Base-by-base conservation (phyloP, 345 rosid species). In the Eucalyptus urophylla region DNA sequence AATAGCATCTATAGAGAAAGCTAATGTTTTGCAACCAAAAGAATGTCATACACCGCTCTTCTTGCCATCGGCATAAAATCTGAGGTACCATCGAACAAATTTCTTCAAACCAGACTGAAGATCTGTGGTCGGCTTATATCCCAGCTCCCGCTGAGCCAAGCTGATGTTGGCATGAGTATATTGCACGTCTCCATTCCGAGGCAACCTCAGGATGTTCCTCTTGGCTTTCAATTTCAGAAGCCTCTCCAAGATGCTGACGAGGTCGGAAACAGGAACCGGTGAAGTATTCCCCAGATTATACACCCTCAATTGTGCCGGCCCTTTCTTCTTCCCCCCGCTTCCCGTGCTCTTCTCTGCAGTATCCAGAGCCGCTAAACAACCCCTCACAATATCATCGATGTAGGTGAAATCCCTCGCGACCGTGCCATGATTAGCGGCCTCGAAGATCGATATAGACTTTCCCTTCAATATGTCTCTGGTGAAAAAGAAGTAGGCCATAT, bases 261-360 rank as follows among this genome's bases (percentile, higher is more conserved):
- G 97, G 90, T 97, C 95, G 2, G 93, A 88, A 92, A 97, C 99
- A 1, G 98, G 98, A 10, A 97, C 97, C 14, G 99, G 99, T 8
- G 99, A 97, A 13, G 99, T 97, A 83, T 97, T 97, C 90, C 99
- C 99, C 91, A 97, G 92, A 89, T 97, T 97, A 90, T 92, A 97
- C 87, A 97, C 97, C 92, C 99, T 93, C 94, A 97, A 90, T 40
- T 95, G 97, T 25, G 99, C 99, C 3, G 98, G 95, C 16, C 96
- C 94, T 90, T 91, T 96, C 95, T 97, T 97, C 95, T 95, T 97
- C 87, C 99, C 99, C 69, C 98, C 98, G 90, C 94, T 96, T 29
- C 99, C 99, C 2, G 98, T 96, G 92, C 99, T 97, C 94, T 96
- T 97, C 94, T 95, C 93, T 4, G 99, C 97, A 56, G 99, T 97